phyloP scores from a whole-genome alignment of 345 rosid genomes.

The Brassica incana region DNA sequence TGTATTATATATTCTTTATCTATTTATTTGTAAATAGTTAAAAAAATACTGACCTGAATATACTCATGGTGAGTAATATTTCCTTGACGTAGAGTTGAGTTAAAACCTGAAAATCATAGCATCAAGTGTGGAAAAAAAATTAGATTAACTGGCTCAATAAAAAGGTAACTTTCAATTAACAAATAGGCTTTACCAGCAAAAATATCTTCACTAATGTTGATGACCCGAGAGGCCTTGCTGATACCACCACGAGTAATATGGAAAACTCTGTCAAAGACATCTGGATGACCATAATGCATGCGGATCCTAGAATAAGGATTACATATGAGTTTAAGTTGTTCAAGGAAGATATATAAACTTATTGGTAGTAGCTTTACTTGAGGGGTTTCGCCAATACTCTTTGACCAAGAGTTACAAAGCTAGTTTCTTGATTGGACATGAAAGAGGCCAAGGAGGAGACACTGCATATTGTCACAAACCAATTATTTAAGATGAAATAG shows the following conservation, averaged over 20 bases:
- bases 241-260: constrained; percentile 98
- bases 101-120: constrained; percentile 63
- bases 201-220: not conserved
- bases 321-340: constrained; percentile 3
- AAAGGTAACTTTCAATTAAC: not conserved
- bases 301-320: constrained; percentile 66
- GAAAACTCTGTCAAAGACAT: constrained; percentile 94
- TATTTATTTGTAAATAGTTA: not conserved
- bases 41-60: constrained; percentile 63
- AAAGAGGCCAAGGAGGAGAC: constrained; percentile 94
- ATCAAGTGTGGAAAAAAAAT: not conserved
- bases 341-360: constrained; percentile 6
- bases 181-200: not conserved
- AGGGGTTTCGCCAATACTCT: constrained; percentile 93
- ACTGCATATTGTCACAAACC: constrained; percentile 50
- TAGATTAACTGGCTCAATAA: not conserved
- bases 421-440: constrained; percentile 95
- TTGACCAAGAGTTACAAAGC: constrained; percentile 96
- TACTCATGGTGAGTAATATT: constrained; percentile 97
- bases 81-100: constrained; percentile 94
- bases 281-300: constrained; percentile 99
- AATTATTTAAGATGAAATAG: not conserved
- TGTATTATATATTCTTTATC: not conserved
- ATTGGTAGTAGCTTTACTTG: constrained; percentile 56
- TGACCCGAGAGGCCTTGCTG: constrained; percentile 99